These are phyloP conservation scores for Thalassiosira ordinaria DNA, from an alignment of 352 stramenopile species.

Conservation along the genomic window DNA sequence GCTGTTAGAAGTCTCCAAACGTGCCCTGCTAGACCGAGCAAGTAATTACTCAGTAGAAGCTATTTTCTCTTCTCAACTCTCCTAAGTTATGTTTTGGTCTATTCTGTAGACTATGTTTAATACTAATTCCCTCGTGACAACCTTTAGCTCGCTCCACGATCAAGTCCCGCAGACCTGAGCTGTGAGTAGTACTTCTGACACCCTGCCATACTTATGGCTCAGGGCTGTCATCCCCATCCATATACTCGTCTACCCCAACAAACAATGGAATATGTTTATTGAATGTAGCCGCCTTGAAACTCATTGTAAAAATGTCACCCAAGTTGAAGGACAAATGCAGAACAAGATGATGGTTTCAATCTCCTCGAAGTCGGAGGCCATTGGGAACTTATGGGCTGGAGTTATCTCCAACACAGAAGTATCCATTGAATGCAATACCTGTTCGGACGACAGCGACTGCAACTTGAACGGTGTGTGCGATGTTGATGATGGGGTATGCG, in stretches of 20 bases:
- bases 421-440: neutral
- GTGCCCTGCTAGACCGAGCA: neutral
- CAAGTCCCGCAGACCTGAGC: neutral
- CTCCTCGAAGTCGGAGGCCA: neutral
- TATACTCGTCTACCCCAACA: too few relatives aligned
- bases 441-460: constrained; percentile 8
- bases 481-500: neutral
- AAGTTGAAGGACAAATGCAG: too few relatives aligned
- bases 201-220: too few relatives aligned
- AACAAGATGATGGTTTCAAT: neutral
- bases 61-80: neutral
- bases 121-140: neutral
- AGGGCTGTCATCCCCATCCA: too few relatives aligned
- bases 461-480: constrained; percentile 30
- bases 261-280: too few relatives aligned
- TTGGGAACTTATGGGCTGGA: neutral
- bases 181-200: too few relatives aligned
- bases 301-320: too few relatives aligned
- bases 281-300: too few relatives aligned
- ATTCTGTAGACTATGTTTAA: neutral
- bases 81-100: neutral
- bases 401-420: neutral
- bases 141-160: neutral
- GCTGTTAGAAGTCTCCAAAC: neutral
- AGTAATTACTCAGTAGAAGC: neutral